Percentiles rank a stretch among this genome's conserved stretches.
Conservation (phyloP, 306 rosid species). For the Argentina anserina region DNA sequence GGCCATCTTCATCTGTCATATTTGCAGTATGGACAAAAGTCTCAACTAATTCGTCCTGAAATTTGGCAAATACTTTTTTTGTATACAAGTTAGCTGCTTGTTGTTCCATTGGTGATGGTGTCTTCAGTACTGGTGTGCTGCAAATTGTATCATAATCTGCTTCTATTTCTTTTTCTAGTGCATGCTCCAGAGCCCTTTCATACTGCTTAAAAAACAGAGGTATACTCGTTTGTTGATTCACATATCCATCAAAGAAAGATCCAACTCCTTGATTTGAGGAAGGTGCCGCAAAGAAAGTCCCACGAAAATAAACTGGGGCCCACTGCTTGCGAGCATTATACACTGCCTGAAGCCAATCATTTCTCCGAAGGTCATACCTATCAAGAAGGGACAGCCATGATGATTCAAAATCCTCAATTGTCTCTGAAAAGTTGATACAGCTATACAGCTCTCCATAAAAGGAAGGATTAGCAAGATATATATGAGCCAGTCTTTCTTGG, state of each 20-base stretch:
- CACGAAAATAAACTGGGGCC: constrained; percentile 83
- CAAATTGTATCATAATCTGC: constrained; percentile 62
- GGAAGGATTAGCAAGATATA: constrained; percentile 67
- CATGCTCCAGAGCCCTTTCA: constrained; percentile 60
- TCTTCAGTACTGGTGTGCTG: constrained; percentile 59
- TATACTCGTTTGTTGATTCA: constrained; percentile 66
- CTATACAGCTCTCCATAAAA: constrained; percentile 65
- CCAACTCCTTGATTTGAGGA: constrained; percentile 49
- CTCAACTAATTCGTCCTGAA: constrained; percentile 78
- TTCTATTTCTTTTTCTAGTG: constrained; percentile 67
- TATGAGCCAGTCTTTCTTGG: constrained; percentile 71
- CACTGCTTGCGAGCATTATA: constrained; percentile 75
- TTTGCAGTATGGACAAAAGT: constrained; percentile 73
- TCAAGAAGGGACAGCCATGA: constrained; percentile 58
- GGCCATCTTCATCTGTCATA: constrained; percentile 52
- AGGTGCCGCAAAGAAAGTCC: constrained; percentile 64
- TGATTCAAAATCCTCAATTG: constrained; percentile 59
- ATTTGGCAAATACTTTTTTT: constrained; percentile 57
- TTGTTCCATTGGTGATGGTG: constrained; percentile 86
- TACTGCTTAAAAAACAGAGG: constrained; percentile 69
- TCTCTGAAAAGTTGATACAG: constrained; percentile 63
- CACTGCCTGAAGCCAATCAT: constrained; percentile 81
- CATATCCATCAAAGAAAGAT: constrained; percentile 70
- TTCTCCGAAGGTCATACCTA: constrained; percentile 50
- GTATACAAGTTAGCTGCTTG: constrained; percentile 72